Conservation (phyloP, 2,329 filamentous ascomycete species). For the Xylariaceae sp. region DNA sequence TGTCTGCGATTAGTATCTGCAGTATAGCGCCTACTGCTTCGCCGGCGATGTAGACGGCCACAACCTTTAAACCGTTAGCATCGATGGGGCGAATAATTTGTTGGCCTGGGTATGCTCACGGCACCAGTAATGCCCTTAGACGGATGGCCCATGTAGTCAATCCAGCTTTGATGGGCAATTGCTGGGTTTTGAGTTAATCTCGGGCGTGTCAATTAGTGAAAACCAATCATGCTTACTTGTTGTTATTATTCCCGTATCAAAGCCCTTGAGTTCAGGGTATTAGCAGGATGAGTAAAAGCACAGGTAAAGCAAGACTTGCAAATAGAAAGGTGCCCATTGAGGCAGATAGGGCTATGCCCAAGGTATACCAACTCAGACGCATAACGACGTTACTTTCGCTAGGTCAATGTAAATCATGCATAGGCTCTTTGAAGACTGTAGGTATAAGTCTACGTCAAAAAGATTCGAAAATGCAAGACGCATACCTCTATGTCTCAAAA, state of each 20-base stretch:
- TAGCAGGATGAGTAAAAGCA: no score
- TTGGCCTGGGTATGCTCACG: not conserved
- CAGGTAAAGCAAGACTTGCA: slow-evolving; percentile 44
- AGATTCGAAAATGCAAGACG: no score
- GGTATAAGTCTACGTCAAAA: no score
- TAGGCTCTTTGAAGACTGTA: no score
- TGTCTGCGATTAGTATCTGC: slow-evolving; percentile 61
- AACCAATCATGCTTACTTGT: slow-evolving; percentile 51
- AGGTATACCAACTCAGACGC: slow-evolving; percentile 47
- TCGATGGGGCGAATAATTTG: not conserved
- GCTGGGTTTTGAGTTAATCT: slow-evolving; percentile 43
- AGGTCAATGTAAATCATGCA: no score
- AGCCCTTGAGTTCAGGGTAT: no score
- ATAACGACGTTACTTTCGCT: no score
- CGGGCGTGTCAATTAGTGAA: not conserved
- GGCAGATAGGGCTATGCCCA: slow-evolving; percentile 61
- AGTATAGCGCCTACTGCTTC: slow-evolving; percentile 61
- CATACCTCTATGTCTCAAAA: no score
- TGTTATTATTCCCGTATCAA: slow-evolving; percentile 66
- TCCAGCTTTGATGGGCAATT: slow-evolving; percentile 66
- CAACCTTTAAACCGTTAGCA: slow-evolving; percentile 45
- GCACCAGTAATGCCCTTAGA: slow-evolving; percentile 60
- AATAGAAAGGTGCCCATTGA: slow-evolving; percentile 66
- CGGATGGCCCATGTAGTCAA: slow-evolving; percentile 63
- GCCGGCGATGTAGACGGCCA: slow-evolving; percentile 65